Conservation (phyloP, 1,284 basidiomycete species). For the Butyriboletus appendiculatus region DNA sequence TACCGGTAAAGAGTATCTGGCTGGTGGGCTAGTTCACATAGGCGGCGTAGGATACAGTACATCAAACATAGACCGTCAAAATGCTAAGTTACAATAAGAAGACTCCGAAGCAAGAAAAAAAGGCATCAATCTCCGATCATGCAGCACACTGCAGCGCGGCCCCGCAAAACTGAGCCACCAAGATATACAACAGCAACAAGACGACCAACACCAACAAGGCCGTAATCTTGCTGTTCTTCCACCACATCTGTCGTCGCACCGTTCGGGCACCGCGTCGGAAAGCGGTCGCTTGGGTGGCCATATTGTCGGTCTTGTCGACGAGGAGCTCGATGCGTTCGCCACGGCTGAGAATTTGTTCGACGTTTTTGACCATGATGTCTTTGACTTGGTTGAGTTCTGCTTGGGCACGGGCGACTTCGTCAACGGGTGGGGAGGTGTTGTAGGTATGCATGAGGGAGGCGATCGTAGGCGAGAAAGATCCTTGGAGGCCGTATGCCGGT, state of each 20-base stretch:
- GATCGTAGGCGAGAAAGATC: constrained; percentile 65
- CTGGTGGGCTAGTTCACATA: background rate
- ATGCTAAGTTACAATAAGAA: constrained; percentile 5
- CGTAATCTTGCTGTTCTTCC: constrained; percentile 85
- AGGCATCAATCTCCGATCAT: constrained; percentile 6
- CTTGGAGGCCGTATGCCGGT: constrained; percentile 68
- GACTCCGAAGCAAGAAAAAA: background rate
- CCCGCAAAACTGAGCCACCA: constrained; percentile 88
- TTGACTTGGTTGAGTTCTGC: constrained; percentile 92
- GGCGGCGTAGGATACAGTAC: constrained; percentile 13
- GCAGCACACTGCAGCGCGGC: constrained; percentile 64
- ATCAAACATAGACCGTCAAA: constrained; percentile 4
- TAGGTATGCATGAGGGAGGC: constrained; percentile 81
- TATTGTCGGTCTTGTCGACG: constrained; percentile 96
- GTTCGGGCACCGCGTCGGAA: constrained; percentile 90
- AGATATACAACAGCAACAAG: constrained; percentile 74
- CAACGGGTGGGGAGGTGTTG: constrained; percentile 87
- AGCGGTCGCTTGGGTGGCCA: constrained; percentile 94
- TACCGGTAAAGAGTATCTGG: no score
- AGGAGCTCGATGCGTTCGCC: constrained; percentile 96
- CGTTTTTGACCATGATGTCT: constrained; percentile 97
- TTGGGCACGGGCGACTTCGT: constrained; percentile 90
- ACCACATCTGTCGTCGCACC: constrained; percentile 95
- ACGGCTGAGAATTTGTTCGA: constrained; percentile 90
- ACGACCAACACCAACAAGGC: constrained; percentile 72